phyloP scores from a whole-genome alignment of 805 yeast species.

The Ogataea siamensis region DNA sequence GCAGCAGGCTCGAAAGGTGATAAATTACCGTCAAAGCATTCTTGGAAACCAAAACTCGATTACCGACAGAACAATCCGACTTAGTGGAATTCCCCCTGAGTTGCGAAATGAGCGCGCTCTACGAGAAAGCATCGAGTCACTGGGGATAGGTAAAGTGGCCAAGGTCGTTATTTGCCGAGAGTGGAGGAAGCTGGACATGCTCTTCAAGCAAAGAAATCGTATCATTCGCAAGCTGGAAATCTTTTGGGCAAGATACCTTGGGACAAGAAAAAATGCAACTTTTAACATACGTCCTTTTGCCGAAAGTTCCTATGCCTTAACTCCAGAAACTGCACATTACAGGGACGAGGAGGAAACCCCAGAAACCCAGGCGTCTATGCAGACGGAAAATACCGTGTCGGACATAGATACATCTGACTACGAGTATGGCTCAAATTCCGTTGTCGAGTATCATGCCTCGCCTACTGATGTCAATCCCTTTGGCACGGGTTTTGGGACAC shows the following conservation, averaged over 20 bases:
- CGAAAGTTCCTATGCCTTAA: conserved; percentile 26
- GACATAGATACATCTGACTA: conserved; percentile 18
- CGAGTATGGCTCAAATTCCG: conserved; percentile 19
- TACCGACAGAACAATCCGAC: conserved; percentile 85
- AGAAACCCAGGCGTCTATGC: no score
- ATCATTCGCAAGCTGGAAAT: conserved; percentile 61
- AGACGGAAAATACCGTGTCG: no score
- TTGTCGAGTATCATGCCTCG: conserved; percentile 6
- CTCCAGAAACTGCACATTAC: conserved; percentile 18
- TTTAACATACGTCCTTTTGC: conserved; percentile 30
- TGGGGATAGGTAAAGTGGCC: conserved; percentile 78
- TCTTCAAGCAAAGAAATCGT: conserved; percentile 57
- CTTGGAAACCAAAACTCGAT: conserved; percentile 84
- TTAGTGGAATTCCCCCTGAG: conserved; percentile 86
- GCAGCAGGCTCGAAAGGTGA: conserved; percentile 70
- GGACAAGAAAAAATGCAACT: conserved; percentile 31
- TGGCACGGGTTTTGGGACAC: conserved; percentile 18
- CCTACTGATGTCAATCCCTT: conserved; percentile 5
- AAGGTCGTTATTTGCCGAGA: conserved; percentile 79
- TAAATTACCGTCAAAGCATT: conserved; percentile 73
- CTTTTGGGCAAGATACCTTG: conserved; percentile 69
- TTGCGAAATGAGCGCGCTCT: conserved; percentile 69
- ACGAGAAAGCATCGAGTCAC: conserved; percentile 68
- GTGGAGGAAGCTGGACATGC: conserved; percentile 71
- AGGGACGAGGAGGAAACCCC: conserved; percentile 19